Conservation (phyloP, 129 eudicot species). For the Flaveria sonorensis region DNA sequence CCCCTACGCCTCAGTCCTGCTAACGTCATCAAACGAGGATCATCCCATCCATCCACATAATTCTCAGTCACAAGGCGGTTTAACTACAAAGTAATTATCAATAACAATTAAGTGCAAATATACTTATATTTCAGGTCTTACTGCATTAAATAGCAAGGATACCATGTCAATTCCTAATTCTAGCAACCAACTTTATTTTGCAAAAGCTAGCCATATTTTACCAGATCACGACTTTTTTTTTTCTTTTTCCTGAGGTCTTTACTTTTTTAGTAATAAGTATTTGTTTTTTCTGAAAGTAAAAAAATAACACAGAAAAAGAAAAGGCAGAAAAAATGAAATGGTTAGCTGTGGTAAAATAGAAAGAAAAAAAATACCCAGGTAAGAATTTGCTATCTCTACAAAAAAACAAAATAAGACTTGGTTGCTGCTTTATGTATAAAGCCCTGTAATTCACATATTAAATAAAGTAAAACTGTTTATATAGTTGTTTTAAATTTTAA, state of each 20-base stretch:
- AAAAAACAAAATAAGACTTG: background rate
- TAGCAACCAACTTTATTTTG: background rate
- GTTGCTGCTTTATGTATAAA: background rate
- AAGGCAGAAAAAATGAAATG: background rate
- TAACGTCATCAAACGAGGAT: constrained; percentile 97
- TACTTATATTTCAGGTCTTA: background rate
- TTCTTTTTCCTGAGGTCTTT: background rate
- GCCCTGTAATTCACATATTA: background rate
- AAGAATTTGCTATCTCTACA: background rate
- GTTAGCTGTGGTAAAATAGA: background rate
- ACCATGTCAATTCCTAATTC: background rate
- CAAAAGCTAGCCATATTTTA: background rate
- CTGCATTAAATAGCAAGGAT: background rate
- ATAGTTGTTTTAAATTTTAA: background rate
- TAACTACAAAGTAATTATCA: constrained; percentile 50
- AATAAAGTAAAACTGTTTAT: background rate
- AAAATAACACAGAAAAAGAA: too few species aligned
- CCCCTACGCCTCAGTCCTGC: constrained; percentile 96
- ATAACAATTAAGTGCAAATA: background rate
- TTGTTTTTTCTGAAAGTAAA: background rate
- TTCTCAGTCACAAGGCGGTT: constrained; percentile 94
- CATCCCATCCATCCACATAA: constrained; percentile 99
- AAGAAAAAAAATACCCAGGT: background rate
- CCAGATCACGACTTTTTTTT: background rate
- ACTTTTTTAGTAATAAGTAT: background rate